Evolutionary conservation across 2,329 filamentous ascomycete species (phyloP), one percentile per base, ranked within the genome.

Genomic region (Colletotrichum tanaceti): DNA sequence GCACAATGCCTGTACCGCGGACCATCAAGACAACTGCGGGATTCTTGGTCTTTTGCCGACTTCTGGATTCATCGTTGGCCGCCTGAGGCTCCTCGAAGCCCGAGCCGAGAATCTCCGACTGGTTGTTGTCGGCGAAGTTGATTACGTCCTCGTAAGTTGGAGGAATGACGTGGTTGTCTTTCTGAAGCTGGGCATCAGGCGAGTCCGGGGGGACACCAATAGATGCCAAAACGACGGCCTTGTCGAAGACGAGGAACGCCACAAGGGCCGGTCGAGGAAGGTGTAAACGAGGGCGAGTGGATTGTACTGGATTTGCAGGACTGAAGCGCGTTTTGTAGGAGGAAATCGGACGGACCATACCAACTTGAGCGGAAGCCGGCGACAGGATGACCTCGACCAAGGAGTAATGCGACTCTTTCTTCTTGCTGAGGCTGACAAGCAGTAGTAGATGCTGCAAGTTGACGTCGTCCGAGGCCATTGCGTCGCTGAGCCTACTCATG

Each of bases 121-220:
- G 83, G 35, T 87, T 83, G 63, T 90, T 88, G 70, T 86, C 84
- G 32, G 91, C 89, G 66, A 99, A 90, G 73, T 94, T 92, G 43
- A 99, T 85, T 1, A 92, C 89, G 77, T 99, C 96, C 77, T 98
- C 94, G 73, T 94, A 98, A 0, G 89, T 86, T 20, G 90, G 81
- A 0, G 89, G 87, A 24, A 90, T 76, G 14, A 87, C 82, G 73
- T 90, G 86, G 44, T 85, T 90, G 63, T 92, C 90, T 63, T 87
- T 82, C 71, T 92, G 86, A 4, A 97, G 84, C 76, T 97, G 94
- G 2, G 89, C 88, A 58, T 94, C 91, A 9, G 93, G 92, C 2
- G 90, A 90, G 50, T 93, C 89, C 16, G 89, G 87, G 1, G 87
- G 83, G 58, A 86, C 85, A 3, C 87, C 85, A 55, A 97, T 86